Conservation (phyloP, 441 rosid species). For the Jatropha podagrica region DNA sequence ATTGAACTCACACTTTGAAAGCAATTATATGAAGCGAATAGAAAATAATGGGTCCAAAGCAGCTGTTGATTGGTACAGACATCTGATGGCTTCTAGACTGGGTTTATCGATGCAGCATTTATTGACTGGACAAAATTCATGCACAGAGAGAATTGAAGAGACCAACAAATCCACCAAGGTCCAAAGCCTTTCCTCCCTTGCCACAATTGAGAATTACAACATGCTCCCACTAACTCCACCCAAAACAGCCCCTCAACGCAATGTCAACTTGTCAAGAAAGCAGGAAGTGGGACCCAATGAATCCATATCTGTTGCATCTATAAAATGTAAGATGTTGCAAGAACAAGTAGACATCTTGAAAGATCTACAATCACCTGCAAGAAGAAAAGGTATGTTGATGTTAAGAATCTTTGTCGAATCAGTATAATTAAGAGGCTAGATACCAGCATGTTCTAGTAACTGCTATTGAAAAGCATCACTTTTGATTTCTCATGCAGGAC, state of each 20-base stretch:
- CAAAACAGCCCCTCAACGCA: conserved; percentile 28
- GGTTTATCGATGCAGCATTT: conserved; percentile 30
- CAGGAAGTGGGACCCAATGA: conserved; percentile 30
- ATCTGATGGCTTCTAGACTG: conserved; percentile 22
- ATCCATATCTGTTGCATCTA: conserved; percentile 30
- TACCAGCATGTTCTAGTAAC: conserved; percentile 23
- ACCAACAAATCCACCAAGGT: conserved; percentile 23
- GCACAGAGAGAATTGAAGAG: conserved; percentile 30
- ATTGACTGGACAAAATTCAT: conserved; percentile 23
- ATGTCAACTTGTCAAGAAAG: conserved; percentile 26
- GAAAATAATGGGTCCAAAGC: conserved; percentile 18
- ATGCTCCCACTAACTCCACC: conserved; percentile 38
- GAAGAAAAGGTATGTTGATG: conserved; percentile 47
- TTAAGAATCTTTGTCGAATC: conserved; percentile 22
- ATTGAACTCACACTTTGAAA: conserved; percentile 24
- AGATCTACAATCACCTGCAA: conserved; percentile 33
- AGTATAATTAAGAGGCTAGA: conserved; percentile 17
- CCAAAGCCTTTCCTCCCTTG: conserved; percentile 26
- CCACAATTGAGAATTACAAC: conserved; percentile 28
- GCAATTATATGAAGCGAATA: conserved; percentile 15
- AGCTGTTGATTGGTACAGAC: conserved; percentile 20
- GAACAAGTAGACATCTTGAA: conserved; percentile 29
- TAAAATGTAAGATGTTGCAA: conserved; percentile 30
- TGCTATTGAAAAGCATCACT: conserved; percentile 17
- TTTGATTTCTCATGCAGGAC: conserved; percentile 40